Evolutionary conservation across 2,329 filamentous ascomycete genomes (phyloP).

Genomic region (Cercospora canescens): DNA sequence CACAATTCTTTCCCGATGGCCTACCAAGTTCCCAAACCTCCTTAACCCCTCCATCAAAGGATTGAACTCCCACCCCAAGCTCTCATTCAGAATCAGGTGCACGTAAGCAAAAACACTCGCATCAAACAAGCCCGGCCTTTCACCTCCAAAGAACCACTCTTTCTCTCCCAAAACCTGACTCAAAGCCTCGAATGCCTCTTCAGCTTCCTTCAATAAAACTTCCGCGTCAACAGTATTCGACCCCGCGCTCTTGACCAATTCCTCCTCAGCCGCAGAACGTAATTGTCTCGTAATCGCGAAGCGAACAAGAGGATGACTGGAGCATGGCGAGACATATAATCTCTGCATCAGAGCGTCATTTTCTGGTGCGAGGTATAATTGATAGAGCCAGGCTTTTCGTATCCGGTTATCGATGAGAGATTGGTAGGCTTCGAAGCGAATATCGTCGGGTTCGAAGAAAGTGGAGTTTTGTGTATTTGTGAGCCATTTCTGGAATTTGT

Average conservation of each 20-base stretch:
- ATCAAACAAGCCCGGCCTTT: constrained; percentile 73
- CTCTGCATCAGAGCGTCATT: constrained; percentile 69
- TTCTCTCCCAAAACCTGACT: constrained; percentile 59
- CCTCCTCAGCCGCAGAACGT: constrained; percentile 68
- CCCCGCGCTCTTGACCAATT: constrained; percentile 65
- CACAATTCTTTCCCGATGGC: constrained; percentile 62
- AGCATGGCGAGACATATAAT: constrained; percentile 69
- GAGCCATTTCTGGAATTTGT: constrained; percentile 70
- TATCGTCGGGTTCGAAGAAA: neutral
- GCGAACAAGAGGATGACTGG: constrained; percentile 63
- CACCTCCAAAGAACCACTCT: constrained; percentile 61
- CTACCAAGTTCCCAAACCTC: constrained; percentile 62
- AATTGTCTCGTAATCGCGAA: constrained; percentile 65
- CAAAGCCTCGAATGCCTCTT: constrained; percentile 63
- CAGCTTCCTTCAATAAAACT: constrained; percentile 60
- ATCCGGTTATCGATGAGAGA: constrained; percentile 75
- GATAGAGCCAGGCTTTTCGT: constrained; percentile 85
- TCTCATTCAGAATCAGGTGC: constrained; percentile 70
- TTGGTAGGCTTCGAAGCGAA: constrained; percentile 68
- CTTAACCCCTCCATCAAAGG: constrained; percentile 59
- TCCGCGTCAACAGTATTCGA: constrained; percentile 40
- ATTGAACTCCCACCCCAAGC: constrained; percentile 64
- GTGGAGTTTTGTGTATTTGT: constrained; percentile 27
- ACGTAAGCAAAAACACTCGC: constrained; percentile 89
- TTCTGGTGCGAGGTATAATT: constrained; percentile 71